phyloP scores from a whole-genome alignment of 495 filamentous ascomycete species.

The Penicillium riverlandense region DNA sequence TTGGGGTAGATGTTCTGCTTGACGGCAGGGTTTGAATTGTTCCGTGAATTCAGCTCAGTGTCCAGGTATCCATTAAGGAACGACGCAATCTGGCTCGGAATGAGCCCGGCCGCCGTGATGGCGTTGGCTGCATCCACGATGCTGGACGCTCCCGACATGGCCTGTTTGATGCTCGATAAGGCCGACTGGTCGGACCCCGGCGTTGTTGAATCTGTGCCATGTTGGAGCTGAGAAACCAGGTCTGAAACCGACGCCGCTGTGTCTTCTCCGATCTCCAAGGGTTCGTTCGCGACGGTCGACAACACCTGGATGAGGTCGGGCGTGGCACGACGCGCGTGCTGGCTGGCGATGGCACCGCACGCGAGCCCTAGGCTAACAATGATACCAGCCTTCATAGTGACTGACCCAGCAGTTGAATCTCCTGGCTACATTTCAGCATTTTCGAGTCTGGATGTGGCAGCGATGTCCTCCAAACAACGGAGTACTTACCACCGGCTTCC shows the following conservation, averaged over 20 bases:
- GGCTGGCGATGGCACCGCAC: neutral
- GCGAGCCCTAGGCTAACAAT: neutral
- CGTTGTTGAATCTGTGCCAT: neutral
- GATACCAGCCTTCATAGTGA: neutral
- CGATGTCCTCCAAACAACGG: too few species aligned
- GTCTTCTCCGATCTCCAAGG: neutral
- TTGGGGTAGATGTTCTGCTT: conserved; percentile 18
- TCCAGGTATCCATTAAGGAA: conserved; percentile 9
- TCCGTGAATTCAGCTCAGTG: neutral
- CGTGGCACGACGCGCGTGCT: neutral
- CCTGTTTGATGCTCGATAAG: neutral
- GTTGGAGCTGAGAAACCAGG: conserved; percentile 2
- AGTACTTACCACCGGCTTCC: too few species aligned
- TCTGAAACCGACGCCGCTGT: neutral
- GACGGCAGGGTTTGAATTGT: conserved; percentile 11
- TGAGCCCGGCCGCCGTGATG: conserved; percentile 5
- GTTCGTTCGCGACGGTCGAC: neutral
- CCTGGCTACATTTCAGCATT: too few species aligned
- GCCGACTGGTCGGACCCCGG: neutral
- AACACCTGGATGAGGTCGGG: neutral
- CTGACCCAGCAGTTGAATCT: neutral
- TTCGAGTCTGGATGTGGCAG: too few species aligned
- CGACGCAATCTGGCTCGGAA: conserved; percentile 6
- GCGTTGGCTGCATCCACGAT: conserved; percentile 3
- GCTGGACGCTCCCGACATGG: neutral